A percentile compares a stretch with the other conserved stretches of the same genome.
Conservation (phyloP, 306 rosid species). For the Styphnolobium japonicum region DNA sequence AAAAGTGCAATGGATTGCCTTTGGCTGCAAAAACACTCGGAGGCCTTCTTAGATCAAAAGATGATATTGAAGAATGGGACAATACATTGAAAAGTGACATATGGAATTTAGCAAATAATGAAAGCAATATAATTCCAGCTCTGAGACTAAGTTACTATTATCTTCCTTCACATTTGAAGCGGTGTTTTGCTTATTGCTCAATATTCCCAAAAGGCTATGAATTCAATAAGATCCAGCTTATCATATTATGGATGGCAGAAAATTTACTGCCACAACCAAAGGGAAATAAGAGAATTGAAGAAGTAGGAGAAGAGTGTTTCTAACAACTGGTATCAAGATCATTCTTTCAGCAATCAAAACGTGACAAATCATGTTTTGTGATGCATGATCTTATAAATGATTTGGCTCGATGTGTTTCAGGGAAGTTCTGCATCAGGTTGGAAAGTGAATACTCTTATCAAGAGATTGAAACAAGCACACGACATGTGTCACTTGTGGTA, state of each 20-base stretch:
- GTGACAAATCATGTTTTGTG: background rate
- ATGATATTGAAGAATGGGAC: background rate
- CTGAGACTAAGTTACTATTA: slow-evolving; percentile 30
- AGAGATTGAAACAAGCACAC: background rate
- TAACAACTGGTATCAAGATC: slow-evolving; percentile 30
- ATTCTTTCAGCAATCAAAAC: slow-evolving; percentile 6
- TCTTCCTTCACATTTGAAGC: slow-evolving; percentile 29
- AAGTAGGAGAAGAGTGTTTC: slow-evolving; percentile 25
- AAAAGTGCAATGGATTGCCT: slow-evolving; percentile 35
- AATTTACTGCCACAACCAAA: slow-evolving; percentile 13
- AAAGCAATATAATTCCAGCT: background rate
- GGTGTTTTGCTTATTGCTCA: slow-evolving; percentile 39
- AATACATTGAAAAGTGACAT: background rate
- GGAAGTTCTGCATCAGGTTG: slow-evolving; percentile 1
- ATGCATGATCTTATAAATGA: slow-evolving; percentile 42
- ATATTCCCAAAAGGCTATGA: slow-evolving; percentile 28
- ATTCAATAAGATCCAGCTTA: background rate
- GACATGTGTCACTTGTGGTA: background rate
- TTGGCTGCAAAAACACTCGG: slow-evolving; percentile 29
- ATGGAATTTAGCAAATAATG: background rate
- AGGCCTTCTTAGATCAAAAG: background rate
- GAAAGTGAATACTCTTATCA: background rate
- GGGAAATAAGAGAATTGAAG: slow-evolving; percentile 19
- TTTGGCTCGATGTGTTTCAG: slow-evolving; percentile 26
- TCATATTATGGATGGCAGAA: slow-evolving; percentile 30